Percentiles rank a stretch among this genome's conserved stretches.
Evolutionary conservation across 176 grass and related monocot genomes (phyloP).

Genomic region (Bonia amplexicaulis): DNA sequence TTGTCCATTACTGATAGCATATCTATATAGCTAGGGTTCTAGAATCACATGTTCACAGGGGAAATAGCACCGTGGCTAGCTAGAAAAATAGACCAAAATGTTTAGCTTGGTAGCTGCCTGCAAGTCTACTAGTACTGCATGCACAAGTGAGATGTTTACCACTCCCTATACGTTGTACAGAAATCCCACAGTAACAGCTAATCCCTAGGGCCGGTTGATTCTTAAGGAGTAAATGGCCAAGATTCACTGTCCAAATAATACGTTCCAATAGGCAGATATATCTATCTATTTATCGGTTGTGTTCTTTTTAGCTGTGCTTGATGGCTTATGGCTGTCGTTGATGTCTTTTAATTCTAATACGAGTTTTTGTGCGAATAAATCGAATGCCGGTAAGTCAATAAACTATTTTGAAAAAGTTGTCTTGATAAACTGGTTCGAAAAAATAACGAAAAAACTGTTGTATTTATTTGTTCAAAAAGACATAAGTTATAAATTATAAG

Average conservation of each 20-base stretch:
- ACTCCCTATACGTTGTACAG: not conserved
- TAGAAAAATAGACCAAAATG: not conserved
- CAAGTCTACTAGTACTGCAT: not conserved
- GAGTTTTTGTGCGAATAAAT: too few relatives aligned
- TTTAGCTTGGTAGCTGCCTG: not conserved
- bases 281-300: too few relatives aligned
- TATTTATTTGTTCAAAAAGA: too few relatives aligned
- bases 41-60: not conserved
- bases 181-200: not conserved
- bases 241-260: not conserved
- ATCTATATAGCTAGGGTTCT: not conserved
- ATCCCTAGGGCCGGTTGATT: not conserved
- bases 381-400: too few relatives aligned
- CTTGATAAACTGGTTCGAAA: too few relatives aligned
- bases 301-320: too few relatives aligned
- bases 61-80: not conserved
- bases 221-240: not conserved
- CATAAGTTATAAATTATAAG: too few relatives aligned
- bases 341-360: too few relatives aligned
- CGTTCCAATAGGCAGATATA: not conserved
- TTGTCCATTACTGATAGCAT: not conserved
- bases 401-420: too few relatives aligned
- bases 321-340: too few relatives aligned
- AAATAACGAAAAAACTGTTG: rapidly evolving
- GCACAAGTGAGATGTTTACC: not conserved